Evolutionary conservation across 1,139 yeast genomes (phyloP).

Genomic region (Hansenula lynferdii): DNA sequence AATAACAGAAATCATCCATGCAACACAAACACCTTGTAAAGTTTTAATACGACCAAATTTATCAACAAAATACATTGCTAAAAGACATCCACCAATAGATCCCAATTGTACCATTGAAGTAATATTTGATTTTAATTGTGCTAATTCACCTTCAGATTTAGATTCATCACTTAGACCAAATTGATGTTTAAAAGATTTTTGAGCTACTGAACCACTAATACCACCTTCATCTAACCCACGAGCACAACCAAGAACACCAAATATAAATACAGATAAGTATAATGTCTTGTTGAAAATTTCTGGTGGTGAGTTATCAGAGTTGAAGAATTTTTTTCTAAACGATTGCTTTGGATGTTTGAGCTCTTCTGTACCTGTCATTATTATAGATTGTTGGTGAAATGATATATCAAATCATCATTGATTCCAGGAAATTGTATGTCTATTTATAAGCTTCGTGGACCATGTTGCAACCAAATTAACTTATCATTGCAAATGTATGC

Average conservation of each 20-base stretch:
- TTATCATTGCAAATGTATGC: too few species aligned
- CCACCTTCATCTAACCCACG: conserved; percentile 62
- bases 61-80: conserved; percentile 49
- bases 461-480: too few species aligned
- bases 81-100: conserved; percentile 49
- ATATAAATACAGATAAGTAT: conserved; percentile 43
- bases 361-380: too few species aligned
- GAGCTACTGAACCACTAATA: conserved; percentile 42
- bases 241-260: conserved; percentile 56
- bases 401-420: too few species aligned
- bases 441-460: too few species aligned
- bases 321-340: conserved; percentile 1
- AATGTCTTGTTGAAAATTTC: conserved; percentile 45
- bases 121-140: conserved; percentile 48
- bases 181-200: conserved; percentile 35
- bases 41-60: conserved; percentile 51
- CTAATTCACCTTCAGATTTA: conserved; percentile 34
- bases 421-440: too few species aligned
- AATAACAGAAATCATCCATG: conserved; percentile 43
- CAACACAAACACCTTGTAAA: conserved; percentile 36
- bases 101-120: conserved; percentile 63
- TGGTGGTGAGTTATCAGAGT: conserved; percentile 37
- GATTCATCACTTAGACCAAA: conserved; percentile 43
- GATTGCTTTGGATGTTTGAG: conserved; percentile 1
- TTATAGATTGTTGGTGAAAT: too few species aligned